Evolutionary conservation across 192 early-diverging fungal species (phyloP), one percentile per base, ranked within the genome.

Genomic region (Coemansia guatemalensis): DNA sequence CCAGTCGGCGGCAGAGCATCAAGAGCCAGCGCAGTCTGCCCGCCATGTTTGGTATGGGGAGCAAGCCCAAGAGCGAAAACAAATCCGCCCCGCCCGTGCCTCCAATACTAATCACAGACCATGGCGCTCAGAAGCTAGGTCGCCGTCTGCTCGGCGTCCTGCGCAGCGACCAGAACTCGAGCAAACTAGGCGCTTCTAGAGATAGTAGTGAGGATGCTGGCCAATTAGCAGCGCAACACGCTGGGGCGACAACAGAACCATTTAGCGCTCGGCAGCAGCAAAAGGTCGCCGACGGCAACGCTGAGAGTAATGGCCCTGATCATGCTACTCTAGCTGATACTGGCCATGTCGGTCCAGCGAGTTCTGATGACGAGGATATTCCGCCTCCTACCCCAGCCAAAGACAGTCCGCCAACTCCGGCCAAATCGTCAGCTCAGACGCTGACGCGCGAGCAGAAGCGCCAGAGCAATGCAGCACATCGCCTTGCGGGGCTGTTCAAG

Each of bases 1-100:
- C 67, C 23, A 68, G 22, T 35, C 68, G 77, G 61, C 68, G 77
- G 32, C 77, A 80, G 68, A 80, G 77, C 51, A 67, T 80, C 68
- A 80, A 80, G 30, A 80, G 60, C 49, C 77, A 80, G 55, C 77
- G 77, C 29, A 80, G 77, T 48, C 65, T 80, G 11, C 77, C 77
- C 8, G 77, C 77, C 8, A 80, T 80, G 71, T 74, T 80, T 71
- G 70, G 70, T 22, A 68, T 78, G 50, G 77, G 77, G 12, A 48
- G 61, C 18, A 73, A 73, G 52, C n/a, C 68, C 3, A 71, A 65
- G 55, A 26, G 22, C 41, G 77, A 80, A 23, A 52, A 17, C 57
- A 71, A 68, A 58, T 41, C 51, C 2, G 51, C 65, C 11, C 77
- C 77, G 14, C 77, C 77, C 1, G 77, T 80, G 11, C 77, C 77